phyloP scores from a whole-genome alignment of 139 green algal species.

The Tetraselmis striata region DNA sequence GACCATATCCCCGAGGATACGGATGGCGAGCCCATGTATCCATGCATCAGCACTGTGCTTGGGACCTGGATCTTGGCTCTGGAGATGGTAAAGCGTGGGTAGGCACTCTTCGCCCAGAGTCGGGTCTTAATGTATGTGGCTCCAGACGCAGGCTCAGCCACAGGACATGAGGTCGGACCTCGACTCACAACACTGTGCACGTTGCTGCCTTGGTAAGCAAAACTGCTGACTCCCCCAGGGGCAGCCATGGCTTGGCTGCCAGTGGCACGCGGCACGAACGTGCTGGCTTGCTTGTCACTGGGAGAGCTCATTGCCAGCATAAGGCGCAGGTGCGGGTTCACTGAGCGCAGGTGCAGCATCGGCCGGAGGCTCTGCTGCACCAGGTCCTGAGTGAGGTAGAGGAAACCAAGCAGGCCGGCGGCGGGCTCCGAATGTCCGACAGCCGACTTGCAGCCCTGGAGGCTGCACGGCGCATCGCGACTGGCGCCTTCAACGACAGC shows the following conservation, averaged over 20 bases:
- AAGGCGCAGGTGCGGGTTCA: neutral
- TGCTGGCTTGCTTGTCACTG: neutral
- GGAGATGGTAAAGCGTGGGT: neutral
- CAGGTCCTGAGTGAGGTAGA: neutral
- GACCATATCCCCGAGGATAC: neutral
- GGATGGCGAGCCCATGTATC: neutral
- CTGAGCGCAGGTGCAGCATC: neutral
- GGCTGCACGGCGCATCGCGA: neutral
- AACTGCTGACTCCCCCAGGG: neutral
- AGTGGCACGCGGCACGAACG: neutral
- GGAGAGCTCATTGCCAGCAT: neutral
- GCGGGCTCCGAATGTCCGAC: neutral
- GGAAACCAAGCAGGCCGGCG: neutral
- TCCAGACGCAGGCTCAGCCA: no score
- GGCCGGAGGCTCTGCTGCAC: neutral
- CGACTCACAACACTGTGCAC: neutral
- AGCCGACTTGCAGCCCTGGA: neutral
- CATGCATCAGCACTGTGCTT: neutral
- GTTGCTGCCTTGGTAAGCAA: neutral
- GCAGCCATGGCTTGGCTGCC: neutral
- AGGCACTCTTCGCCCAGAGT: neutral
- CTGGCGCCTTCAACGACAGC: neutral
- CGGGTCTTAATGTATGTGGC: no score
- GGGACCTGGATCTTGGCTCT: neutral
- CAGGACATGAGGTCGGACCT: no score